These are phyloP conservation scores for Neopestalotiopsis sp. DNA, from an alignment of 2,329 filamentous ascomycete genomes.

Conservation along the genomic window DNA sequence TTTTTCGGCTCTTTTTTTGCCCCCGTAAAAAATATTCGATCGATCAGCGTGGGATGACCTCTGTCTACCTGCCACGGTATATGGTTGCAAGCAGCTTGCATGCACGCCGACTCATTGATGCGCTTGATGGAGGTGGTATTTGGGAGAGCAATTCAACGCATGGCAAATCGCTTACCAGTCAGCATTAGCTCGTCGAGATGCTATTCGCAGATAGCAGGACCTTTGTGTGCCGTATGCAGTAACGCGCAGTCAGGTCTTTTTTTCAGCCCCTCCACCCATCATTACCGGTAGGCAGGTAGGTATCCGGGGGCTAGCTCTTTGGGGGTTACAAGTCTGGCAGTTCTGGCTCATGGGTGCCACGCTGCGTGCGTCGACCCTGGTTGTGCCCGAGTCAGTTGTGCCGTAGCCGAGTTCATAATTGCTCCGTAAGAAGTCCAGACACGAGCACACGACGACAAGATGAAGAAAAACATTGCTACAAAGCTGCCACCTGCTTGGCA, in stretches of 20 bases:
- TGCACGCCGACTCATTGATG: background rate
- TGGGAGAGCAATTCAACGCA: background rate
- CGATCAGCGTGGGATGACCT: background rate
- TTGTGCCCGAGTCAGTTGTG: too few species aligned
- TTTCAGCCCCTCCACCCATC: background rate
- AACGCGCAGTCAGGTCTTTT: background rate
- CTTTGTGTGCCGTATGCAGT: background rate
- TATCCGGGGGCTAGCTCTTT: background rate
- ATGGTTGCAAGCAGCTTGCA: background rate
- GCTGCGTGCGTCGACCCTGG: too few species aligned
- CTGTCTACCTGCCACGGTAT: background rate
- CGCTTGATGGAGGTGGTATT: background rate
- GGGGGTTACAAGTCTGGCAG: background rate
- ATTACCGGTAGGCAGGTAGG: background rate
- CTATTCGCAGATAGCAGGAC: background rate
- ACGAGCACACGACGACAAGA: too few species aligned
- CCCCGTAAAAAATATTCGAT: background rate
- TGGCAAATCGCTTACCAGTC: background rate
- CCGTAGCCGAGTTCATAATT: too few species aligned
- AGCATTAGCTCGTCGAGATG: background rate
- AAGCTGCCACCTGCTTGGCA: too few species aligned
- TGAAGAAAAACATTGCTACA: too few species aligned
- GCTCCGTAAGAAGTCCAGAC: too few species aligned
- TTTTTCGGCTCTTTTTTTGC: background rate
- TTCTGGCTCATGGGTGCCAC: too few species aligned